Base-by-base conservation (phyloP, 2,329 filamentous ascomycete genomes). In the Rutstroemia sp. region DNA sequence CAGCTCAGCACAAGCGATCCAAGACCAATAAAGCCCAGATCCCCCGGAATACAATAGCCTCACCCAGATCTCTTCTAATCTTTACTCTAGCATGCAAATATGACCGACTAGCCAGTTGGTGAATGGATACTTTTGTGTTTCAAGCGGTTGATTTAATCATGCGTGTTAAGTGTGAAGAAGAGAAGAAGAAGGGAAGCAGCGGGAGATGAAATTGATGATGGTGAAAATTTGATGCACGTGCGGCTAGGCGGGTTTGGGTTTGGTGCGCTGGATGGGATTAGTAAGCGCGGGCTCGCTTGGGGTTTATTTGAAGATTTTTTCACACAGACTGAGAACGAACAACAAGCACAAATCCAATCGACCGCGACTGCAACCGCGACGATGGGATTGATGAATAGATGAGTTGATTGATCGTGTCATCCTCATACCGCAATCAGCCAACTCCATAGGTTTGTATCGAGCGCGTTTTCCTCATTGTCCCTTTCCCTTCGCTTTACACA, bases 61-160 rank as follows among this genome's bases (percentile, higher is more conserved):
- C 53, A 30, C 53, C 27, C 19, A 27, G 21, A 44, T 37, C 7
- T 42, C 30, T 21, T n/a, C 23, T 3, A 52, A 61, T 62, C 45
- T 42, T 65, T 37, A 56, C 56, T 68, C 52, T 64, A 53, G 64
- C 65, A 68, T 61, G 62, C 59, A 64, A 65, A 65, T 65, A 64
- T 68, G 65, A 68, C 59, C 64, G 58, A 52, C 57, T 60, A 63
- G 57, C 57, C 65, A 65, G 61, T 66, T 58, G 62, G 48, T 58
- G 59, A 63, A 44, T 62, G 59, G 60, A 49, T n/a, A n/a, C n/a
- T n/a, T 48, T 41, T n/a, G 18, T 14, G 14, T 23, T 46, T 58
- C 58, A 60, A 63, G 63, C 53, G 64, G 59, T 67, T 67, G 65
- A 67, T 65, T 55, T 67, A 63, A 64, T 55, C 62, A 63, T 67